A percentile compares a stretch with the other conserved stretches of the same genome.
Conservation (phyloP, 176 grass and related monocot species). For the Otatea glauca region DNA sequence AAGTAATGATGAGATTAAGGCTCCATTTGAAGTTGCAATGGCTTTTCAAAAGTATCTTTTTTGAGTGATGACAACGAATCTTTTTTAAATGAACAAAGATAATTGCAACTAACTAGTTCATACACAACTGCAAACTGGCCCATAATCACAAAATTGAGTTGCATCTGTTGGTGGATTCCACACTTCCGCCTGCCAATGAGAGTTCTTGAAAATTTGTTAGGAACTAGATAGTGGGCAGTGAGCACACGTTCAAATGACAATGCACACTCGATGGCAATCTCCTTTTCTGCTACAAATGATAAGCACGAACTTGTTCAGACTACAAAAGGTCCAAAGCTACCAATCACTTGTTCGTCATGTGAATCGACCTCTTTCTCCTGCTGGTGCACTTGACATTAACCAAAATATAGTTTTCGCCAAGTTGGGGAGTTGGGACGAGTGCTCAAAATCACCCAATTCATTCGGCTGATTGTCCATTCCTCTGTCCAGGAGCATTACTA, state of each 20-base stretch:
- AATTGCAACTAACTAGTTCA: not conserved
- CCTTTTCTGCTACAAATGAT: not conserved
- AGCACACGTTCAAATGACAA: not conserved
- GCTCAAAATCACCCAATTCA: not conserved
- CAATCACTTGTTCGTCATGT: conserved; percentile 11
- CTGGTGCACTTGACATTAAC: not conserved
- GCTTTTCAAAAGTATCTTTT: not conserved
- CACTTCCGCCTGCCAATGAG: not conserved
- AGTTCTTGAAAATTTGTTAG: not conserved
- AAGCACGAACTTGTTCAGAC: not conserved
- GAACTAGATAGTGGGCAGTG: not conserved
- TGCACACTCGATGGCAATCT: not conserved
- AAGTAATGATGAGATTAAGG: not conserved
- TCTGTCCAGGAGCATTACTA: not conserved
- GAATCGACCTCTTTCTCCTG: not conserved
- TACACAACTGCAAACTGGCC: not conserved
- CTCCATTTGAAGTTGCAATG: not conserved
- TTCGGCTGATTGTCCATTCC: conserved; percentile 34
- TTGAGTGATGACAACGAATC: not conserved
- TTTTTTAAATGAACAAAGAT: not conserved
- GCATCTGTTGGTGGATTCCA: not conserved
- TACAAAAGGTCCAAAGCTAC: not conserved
- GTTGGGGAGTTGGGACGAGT: not conserved
- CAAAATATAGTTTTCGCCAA: not conserved
- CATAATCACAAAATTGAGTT: not conserved